A percentile compares a stretch with the other conserved stretches of the same genome.
Evolutionary conservation across 345 rosid genomes (phyloP).

Genomic region (Acer campestre): DNA sequence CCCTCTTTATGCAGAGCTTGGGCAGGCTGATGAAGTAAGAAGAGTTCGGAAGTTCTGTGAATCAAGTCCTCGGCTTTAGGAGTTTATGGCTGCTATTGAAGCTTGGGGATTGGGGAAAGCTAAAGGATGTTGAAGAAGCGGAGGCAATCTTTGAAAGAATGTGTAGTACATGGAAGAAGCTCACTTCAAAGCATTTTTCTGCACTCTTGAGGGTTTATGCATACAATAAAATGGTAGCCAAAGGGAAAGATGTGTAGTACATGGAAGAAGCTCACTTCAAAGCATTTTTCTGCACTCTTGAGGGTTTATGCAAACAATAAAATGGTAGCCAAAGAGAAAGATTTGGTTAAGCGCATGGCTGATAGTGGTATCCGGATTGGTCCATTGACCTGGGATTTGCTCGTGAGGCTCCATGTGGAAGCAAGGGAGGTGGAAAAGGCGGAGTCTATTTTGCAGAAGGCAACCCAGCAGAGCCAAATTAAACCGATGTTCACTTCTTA

Average conservation of each 20-base stretch:
- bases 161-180: too few relatives aligned
- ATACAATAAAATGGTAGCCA: too few relatives aligned
- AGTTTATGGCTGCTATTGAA: slow-evolving; percentile 65
- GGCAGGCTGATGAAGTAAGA: slow-evolving; percentile 72
- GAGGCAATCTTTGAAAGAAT: slow-evolving; percentile 69
- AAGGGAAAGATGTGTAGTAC: too few relatives aligned
- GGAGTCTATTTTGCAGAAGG: slow-evolving; percentile 68
- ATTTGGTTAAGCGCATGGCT: slow-evolving; percentile 71
- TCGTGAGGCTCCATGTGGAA: slow-evolving; percentile 78
- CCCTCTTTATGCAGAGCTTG: slow-evolving; percentile 74
- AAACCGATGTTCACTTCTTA: slow-evolving; percentile 73
- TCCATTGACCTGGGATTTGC: slow-evolving; percentile 80
- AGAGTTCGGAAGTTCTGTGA: slow-evolving; percentile 84
- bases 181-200: too few relatives aligned
- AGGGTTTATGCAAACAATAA: slow-evolving; percentile 81
- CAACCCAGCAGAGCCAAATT: slow-evolving; percentile 47
- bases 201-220: too few relatives aligned
- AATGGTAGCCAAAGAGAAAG: slow-evolving; percentile 76
- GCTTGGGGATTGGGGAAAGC: slow-evolving; percentile 94
- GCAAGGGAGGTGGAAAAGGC: slow-evolving; percentile 93
- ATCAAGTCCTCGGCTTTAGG: slow-evolving; percentile 50
- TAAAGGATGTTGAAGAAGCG: slow-evolving; percentile 66
- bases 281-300: slow-evolving; percentile 55
- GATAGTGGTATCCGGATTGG: slow-evolving; percentile 69
- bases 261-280: slow-evolving; percentile 50